Percentiles rank a stretch among this genome's conserved stretches.
These are phyloP conservation scores for Zygoascus sp. DNA, from an alignment of 1,139 yeast species.

Conservation along the genomic window DNA sequence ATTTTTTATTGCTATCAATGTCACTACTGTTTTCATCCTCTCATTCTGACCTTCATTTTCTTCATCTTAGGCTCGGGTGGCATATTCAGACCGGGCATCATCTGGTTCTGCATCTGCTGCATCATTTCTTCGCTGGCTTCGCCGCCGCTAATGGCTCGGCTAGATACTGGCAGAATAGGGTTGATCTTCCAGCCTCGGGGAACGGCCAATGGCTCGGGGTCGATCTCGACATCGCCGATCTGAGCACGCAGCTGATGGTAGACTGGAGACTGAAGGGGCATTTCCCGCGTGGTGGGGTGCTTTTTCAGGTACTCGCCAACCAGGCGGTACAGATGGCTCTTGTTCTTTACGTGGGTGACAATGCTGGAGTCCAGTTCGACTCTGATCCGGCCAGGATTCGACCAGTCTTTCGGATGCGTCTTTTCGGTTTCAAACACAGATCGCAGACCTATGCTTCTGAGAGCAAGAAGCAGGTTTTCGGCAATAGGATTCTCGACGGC, in stretches of 20 bases:
- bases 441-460: conserved; percentile 45
- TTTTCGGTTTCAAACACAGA: conserved; percentile 56
- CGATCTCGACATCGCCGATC: conserved; percentile 39
- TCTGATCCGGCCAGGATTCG: conserved; percentile 92
- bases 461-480: conserved; percentile 62
- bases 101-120: conserved; percentile 38
- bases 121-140: conserved; percentile 71
- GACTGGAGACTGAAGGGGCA: conserved; percentile 57
- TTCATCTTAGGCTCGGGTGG: conserved; percentile 21
- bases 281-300: conserved; percentile 68
- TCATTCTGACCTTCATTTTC: conserved; percentile 26
- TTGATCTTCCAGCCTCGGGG: conserved; percentile 86
- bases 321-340: conserved; percentile 60
- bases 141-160: conserved; percentile 73
- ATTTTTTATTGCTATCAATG: not conserved
- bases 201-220: conserved; percentile 60
- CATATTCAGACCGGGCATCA: conserved; percentile 31
- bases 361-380: conserved; percentile 39
- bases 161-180: conserved; percentile 78
- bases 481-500: conserved; percentile 90
- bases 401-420: conserved; percentile 94
- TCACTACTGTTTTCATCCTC: conserved; percentile 6
- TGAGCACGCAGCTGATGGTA: conserved; percentile 39
- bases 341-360: conserved; percentile 43
- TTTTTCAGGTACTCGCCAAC: conserved; percentile 58